Evolutionary conservation across 2,329 filamentous ascomycete species (phyloP), one percentile per base, ranked within the genome.

Genomic region (Nannizziopsis barbatae): DNA sequence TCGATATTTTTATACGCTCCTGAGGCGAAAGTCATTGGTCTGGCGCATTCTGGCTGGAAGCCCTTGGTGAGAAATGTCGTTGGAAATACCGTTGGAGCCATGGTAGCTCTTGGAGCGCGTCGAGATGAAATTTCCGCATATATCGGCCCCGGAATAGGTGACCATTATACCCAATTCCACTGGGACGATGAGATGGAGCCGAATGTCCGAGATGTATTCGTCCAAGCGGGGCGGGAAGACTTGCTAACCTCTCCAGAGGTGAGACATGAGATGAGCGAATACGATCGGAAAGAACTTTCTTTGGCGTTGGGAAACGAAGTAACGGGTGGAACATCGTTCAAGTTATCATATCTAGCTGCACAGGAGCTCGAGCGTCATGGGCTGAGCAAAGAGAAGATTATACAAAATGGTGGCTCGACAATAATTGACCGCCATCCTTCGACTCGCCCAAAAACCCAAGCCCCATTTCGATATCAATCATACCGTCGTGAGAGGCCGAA

Each of bases 11-110:
- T 50, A 31, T 46, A 46, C 22, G 48, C 33, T 22, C 38, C 35
- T 14, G 31, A 36, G 10, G 14, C 48, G 10, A 37, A 36, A n/a
- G 48, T 50, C 11, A 50, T 50, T 37, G 42, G 48, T 11, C 20
- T 50, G 15, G 48, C 20, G 11, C 48, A 50, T 50, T 35, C 48
- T 14, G 48, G 48, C 27, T 50, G 48, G 48, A 50, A 42, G n/a
- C 42, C 48, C 12, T 14, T 50, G 38, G 48, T 50, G 2, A 33
- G 42, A 40, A 42, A 42, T 11, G 48, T 50, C 15, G 48, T 42
- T 8, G 18, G 30, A 6, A 45, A 50, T 42, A 36, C 42, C 2
- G n/a, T 50, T 32, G 17, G 35, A 30, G 48, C 48, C 12, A 50
- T 50, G 48, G 38, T 44, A 9, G 31, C 22, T 6, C 42, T 35